Evolutionary conservation across 495 filamentous ascomycete genomes (phyloP), one percentile per base, ranked within the genome.

Genomic region (Aspergillus carlsbadensis): DNA sequence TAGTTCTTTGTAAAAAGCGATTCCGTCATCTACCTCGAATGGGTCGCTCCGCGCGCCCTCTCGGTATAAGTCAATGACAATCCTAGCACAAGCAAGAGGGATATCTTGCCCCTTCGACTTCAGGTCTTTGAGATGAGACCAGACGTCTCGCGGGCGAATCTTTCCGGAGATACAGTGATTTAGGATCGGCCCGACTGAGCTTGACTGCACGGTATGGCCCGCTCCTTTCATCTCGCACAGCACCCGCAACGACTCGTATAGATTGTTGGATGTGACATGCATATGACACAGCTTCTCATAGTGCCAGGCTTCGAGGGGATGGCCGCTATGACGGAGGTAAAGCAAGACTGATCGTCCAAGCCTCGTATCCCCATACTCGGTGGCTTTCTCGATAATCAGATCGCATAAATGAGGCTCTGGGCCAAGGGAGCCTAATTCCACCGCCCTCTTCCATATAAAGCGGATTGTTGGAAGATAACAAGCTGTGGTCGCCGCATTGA

Each of bases 201-300:
- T 74, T 14, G 72, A 63, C 20, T 78, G 71, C 5, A 85, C 70
- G 17, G 69, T 48, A 15, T 89, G 54, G 2, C 80, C 83, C 13
- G 84, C 77, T 47, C 78, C 75, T 10, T 77, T 63, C 87, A 94
- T 92, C 63, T 89, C 83, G 62, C 80, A 79, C 15, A 94, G 73
- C 15, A 87, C 73, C 31, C 80, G 74, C 21, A 91, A 80, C 1
- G 81, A 83, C 34, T 77, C 74, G 29, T 58, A 63, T 10, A 89
- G 55, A 52, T 87, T 81, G 1, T 76, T 78, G 5, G 70, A 66
- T n/a, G 61, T 65, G n/a, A 80, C 67, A 65, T 95, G 87, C 33
- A 84, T 76, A 52, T 88, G 81, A 17, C 92, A 65, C 14, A 96
- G 77, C 26, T 82, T 76, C 67, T 92, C 89, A 71, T 94, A 96